Percentiles rank a stretch among this genome's conserved stretches.
phyloP scores from a whole-genome alignment of 2,329 filamentous ascomycete species.

The Fusarium udum region DNA sequence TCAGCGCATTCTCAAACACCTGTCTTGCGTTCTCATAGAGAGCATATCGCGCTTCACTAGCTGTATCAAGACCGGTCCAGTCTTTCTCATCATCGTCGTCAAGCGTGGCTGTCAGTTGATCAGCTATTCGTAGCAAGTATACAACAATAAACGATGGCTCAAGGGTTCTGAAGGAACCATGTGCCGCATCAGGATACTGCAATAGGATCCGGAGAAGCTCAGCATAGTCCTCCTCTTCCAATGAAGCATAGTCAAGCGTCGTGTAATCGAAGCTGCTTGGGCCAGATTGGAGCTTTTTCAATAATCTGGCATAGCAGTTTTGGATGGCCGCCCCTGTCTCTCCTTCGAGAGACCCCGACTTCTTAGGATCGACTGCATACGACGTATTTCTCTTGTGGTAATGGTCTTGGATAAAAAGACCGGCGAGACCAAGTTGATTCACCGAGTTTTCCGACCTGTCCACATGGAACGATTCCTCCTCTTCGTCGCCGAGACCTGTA shows the following conservation, averaged over 20 bases:
- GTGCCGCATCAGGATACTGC: slow-evolving; percentile 71
- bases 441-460: slow-evolving; percentile 21
- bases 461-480: slow-evolving; percentile 13
- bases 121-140: slow-evolving; percentile 56
- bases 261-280: slow-evolving; percentile 8
- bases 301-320: neutral
- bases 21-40: slow-evolving; percentile 60
- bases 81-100: slow-evolving; percentile 60
- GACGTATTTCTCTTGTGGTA: slow-evolving; percentile 39
- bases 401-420: slow-evolving; percentile 39
- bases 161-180: slow-evolving; percentile 71
- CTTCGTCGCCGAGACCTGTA: neutral
- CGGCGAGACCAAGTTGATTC: slow-evolving; percentile 24
- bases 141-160: slow-evolving; percentile 73
- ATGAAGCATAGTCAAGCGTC: slow-evolving; percentile 6
- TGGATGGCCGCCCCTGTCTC: neutral
- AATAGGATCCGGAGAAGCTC: slow-evolving; percentile 64
- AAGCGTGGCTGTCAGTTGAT: slow-evolving; percentile 48
- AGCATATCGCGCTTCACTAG: slow-evolving; percentile 64
- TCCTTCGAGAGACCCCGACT: slow-evolving; percentile 45
- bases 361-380: slow-evolving; percentile 38
- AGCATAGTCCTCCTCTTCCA: slow-evolving; percentile 37
- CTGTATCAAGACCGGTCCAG: slow-evolving; percentile 54
- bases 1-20: slow-evolving; percentile 44
- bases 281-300: rapidly evolving